Conservation (phyloP, 2,329 filamentous ascomycete genomes). For the Zymoseptoria passerinii region DNA sequence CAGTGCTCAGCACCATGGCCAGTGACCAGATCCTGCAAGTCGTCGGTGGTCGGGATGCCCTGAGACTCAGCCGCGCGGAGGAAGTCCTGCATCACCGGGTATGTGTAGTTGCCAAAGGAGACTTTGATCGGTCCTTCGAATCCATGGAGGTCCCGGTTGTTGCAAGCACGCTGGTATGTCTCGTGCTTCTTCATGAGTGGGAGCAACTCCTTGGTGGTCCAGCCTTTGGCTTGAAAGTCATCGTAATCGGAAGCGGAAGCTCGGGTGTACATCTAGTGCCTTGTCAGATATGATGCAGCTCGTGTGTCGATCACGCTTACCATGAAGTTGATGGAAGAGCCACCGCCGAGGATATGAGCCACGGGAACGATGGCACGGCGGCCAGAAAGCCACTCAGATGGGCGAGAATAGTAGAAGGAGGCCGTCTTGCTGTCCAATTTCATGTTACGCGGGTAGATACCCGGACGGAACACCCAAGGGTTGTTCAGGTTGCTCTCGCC, state of each 20-base stretch:
- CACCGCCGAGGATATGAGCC: conserved; percentile 57
- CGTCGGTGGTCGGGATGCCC: conserved; percentile 66
- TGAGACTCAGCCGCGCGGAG: conserved; percentile 55
- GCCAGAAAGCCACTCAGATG: conserved; percentile 63
- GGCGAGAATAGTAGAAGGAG: conserved; percentile 70
- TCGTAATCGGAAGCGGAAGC: conserved; percentile 67
- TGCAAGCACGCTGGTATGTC: conserved; percentile 56
- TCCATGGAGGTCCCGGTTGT: conserved; percentile 59
- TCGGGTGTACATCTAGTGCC: conserved; percentile 58
- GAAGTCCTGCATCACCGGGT: conserved; percentile 77
- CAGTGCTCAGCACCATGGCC: conserved; percentile 68
- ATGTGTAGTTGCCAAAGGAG: conserved; percentile 65
- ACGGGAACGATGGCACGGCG: conserved; percentile 66
- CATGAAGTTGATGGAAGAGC: conserved; percentile 70
- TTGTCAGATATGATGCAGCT: no score
- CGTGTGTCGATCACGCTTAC: conserved; percentile 35
- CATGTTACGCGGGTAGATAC: conserved; percentile 70
- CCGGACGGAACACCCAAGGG: conserved; percentile 67
- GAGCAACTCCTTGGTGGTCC: conserved; percentile 65
- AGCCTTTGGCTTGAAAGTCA: conserved; percentile 72
- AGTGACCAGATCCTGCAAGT: conserved; percentile 61
- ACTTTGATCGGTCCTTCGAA: conserved; percentile 76
- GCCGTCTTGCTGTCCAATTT: conserved; percentile 73
- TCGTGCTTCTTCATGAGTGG: conserved; percentile 75
- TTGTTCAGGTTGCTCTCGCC: conserved; percentile 70